phyloP scores from a whole-genome alignment of 148 eudicot species.

The Rheum nobile region DNA sequence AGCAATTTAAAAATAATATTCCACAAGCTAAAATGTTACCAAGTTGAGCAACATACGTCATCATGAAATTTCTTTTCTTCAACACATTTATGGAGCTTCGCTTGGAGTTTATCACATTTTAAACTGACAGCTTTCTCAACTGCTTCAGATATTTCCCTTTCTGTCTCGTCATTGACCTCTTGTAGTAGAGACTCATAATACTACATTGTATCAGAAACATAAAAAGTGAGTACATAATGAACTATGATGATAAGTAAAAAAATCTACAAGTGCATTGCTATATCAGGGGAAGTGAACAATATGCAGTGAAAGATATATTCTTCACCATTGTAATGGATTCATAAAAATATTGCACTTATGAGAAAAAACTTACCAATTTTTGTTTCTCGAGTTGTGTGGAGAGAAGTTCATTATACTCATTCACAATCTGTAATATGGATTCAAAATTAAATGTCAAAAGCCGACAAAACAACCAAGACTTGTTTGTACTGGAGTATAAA shows the following conservation, averaged over 20 bases:
- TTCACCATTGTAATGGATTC: neutral
- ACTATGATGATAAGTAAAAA: neutral
- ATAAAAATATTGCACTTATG: neutral
- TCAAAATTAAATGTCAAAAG: neutral
- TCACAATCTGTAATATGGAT: slow-evolving; percentile 43
- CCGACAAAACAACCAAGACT: neutral
- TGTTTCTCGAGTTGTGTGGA: slow-evolving; percentile 91
- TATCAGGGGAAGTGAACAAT: neutral
- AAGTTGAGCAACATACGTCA: slow-evolving; percentile 37
- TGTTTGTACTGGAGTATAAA: neutral
- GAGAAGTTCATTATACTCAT: slow-evolving; percentile 86
- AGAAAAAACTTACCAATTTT: slow-evolving; percentile 41
- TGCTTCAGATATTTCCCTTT: slow-evolving; percentile 44
- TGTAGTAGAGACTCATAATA: slow-evolving; percentile 71
- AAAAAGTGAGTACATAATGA: neutral
- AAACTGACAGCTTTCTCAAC: slow-evolving; percentile 46
- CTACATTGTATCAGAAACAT: slow-evolving; percentile 22
- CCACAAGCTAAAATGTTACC: neutral
- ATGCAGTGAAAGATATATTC: neutral
- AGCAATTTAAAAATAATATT: neutral
- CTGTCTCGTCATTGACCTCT: slow-evolving; percentile 71
- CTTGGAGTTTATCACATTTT: slow-evolving; percentile 65
- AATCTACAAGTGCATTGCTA: neutral
- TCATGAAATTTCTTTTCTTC: slow-evolving; percentile 72
- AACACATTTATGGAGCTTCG: slow-evolving; percentile 52